Percentiles rank a stretch among this genome's conserved stretches.
Conservation (phyloP, 176 grass and related monocot species). For the Oryza coarctata region DNA sequence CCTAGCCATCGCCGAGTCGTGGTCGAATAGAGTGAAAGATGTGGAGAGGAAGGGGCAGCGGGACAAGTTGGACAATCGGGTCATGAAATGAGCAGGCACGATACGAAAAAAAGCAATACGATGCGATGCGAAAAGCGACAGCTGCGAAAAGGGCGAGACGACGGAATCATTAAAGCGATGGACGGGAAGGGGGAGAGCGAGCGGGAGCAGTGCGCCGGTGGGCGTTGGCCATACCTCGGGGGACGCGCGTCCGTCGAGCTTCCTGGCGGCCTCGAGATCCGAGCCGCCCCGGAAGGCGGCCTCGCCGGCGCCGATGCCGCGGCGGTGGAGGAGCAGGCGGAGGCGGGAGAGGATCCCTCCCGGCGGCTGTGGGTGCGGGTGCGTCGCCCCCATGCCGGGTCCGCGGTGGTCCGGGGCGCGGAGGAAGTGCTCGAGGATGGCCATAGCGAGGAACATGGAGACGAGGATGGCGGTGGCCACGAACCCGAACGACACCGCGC, state of each 20-base stretch:
- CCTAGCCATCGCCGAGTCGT: neutral
- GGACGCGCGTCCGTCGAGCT: constrained; percentile 38
- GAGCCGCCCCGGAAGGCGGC: neutral
- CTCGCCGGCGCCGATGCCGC: neutral
- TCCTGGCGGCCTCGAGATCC: constrained; percentile 59
- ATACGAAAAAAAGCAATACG: constrained; percentile 28
- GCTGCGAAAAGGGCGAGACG: constrained; percentile 45
- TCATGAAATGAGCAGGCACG: constrained; percentile 15
- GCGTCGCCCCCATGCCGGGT: neutral
- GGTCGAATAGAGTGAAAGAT: constrained; percentile 11
- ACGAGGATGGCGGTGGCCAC: constrained; percentile 95
- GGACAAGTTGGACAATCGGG: constrained; percentile 42
- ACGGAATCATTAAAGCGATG: constrained; percentile 39
- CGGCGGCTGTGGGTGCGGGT: neutral
- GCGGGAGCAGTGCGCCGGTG: constrained; percentile 31
- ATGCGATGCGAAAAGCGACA: constrained; percentile 39
- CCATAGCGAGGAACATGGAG: constrained; percentile 98
- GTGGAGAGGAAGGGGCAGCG: constrained; percentile 16
- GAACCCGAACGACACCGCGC: constrained; percentile 95
- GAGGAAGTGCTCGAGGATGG: constrained; percentile 89
- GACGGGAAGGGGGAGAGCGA: constrained; percentile 10
- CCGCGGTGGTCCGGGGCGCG: constrained; percentile 26
- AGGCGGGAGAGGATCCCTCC: constrained; percentile 32
- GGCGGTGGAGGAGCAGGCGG: constrained; percentile 20
- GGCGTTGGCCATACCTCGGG: constrained; percentile 44